Conservation (phyloP, 2,329 filamentous ascomycete species). For the Periconia digitata region DNA sequence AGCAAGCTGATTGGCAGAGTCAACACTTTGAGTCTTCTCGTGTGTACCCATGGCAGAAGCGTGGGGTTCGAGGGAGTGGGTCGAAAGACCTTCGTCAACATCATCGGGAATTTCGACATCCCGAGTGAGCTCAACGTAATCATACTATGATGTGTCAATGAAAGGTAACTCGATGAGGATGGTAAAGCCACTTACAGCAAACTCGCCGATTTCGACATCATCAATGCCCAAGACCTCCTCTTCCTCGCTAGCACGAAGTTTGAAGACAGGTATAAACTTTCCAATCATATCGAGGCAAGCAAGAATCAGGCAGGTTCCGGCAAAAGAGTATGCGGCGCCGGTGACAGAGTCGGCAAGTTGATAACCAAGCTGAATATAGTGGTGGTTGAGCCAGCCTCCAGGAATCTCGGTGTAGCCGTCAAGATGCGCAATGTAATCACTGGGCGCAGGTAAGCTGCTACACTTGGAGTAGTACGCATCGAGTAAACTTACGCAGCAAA, state of each 20-base stretch:
- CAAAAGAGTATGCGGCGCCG: conserved; percentile 77
- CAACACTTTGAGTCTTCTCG: conserved; percentile 43
- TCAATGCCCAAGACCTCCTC: conserved; percentile 85
- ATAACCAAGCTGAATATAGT: conserved; percentile 83
- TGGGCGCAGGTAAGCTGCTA: conserved; percentile 20
- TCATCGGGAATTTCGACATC: conserved; percentile 59
- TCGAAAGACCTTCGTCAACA: conserved; percentile 39
- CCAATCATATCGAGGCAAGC: conserved; percentile 62
- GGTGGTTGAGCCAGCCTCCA: conserved; percentile 80
- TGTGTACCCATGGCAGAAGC: conserved; percentile 34
- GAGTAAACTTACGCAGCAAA: conserved; percentile 76
- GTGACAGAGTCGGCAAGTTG: conserved; percentile 80
- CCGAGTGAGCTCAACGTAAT: conserved; percentile 82
- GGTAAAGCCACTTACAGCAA: conserved; percentile 60
- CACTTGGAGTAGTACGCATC: no score
- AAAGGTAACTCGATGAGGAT: background rate
- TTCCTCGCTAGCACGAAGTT: conserved; percentile 72
- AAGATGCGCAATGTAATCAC: conserved; percentile 78
- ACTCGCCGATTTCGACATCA: conserved; percentile 88
- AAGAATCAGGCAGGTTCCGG: conserved; percentile 74
- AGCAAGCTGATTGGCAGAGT: conserved; percentile 37
- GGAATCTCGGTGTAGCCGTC: conserved; percentile 68
- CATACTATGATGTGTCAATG: conserved; percentile 58
- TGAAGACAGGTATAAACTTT: conserved; percentile 75
- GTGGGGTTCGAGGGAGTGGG: conserved; percentile 32